Base-by-base conservation (phyloP, 1,284 basidiomycete species). In the Fomitopsis schrenkii region DNA sequence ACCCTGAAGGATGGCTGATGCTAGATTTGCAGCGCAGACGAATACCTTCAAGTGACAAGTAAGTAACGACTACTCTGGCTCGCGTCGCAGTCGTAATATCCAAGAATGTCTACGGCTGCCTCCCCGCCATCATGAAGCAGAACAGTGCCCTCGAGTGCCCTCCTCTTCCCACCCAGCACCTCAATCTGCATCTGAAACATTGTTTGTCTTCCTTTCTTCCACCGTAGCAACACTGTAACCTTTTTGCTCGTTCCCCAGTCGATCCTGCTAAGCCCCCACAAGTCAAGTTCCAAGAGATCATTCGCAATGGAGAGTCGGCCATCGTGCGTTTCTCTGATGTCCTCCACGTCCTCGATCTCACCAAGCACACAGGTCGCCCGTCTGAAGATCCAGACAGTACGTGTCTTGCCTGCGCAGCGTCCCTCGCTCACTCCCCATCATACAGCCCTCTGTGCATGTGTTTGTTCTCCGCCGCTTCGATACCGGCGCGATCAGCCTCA, bases 401-500 rank as follows among this genome's bases (percentile, higher is more conserved):
- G 87, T 79, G 19, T 45, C 33, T 36, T 59, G 48, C 55, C 44
- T 35, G 15, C 60, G 61, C 62, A 55, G 55, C 45, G 50, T 33
- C 60, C 10, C 30, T 57, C 55, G 36, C 63, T 55, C 60, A 61
- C n/a, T 65, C 66, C 64, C 64, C 66, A 65, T 59, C 44, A 55
- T 60, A 41, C 71, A 93, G 90, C 81, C 87, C 40, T 75, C 77
- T 22, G 87, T 88, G 42, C 94, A 97, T 75, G 93, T 95, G n/a
- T 97, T 97, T 75, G 92, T 98, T 72, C 89, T 98, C 60, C 88
- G 95, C 65, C 89, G 97, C 63, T 97, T 95, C 72, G 97, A 99
- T 78, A 98, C 97, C 6, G 88, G 94, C 66, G 96, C 96, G 28
- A 85, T 99, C 75, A 95, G 93, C 62, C 88, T 97, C 19, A 97